Base-by-base conservation (phyloP, 2,329 filamentous ascomycete species). In the Phoma sp. region DNA sequence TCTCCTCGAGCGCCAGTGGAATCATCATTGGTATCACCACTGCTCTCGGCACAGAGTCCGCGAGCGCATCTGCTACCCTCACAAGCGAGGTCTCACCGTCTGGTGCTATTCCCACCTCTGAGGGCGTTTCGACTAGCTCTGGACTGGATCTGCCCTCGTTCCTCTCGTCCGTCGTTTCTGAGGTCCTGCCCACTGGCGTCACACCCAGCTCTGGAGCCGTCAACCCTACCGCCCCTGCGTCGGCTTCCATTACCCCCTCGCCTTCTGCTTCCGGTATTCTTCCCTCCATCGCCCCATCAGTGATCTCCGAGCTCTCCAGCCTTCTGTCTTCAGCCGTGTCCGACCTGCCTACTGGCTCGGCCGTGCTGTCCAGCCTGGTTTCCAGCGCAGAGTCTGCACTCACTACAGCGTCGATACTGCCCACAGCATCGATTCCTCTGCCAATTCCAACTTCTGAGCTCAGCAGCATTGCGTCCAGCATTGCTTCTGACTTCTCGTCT, bases 1-100 rank as follows among this genome's bases (percentile, higher is more conserved):
- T 38, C 14, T 11, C 36, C 10, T 45, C 45, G 1, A 59, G 55
- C 23, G 39, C 32, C 23, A 58, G 53, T 23, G 66, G 71, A 9
- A 74, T 74, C 42, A 48, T 71, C 8, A 69, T 75, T 51, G 72
- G 72, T 11, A 72, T 74, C 40, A 73, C 70, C 6, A 74, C 71
- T 7, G 70, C 70, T 10, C 53, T 74, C 18, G 69, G 69, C 36
- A 71, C 65, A 23, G 60, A 59, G 25, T 56, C 54, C 7, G 36
- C 36, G 9, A 42, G 40, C n/a, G 47, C 50, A 13, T 49, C 45
- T 10, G 49, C 55, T 7, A 61, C 57, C 9, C 47, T 60, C 7
- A 64, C 61, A 1, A 52, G 52, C 24, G 38, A 57, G 5, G 51
- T 52, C 4, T 33, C 58, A 10, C 48, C 55, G 39, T 65, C 65